Conservation (phyloP, 208 protist species). For the Acanthamoeba healyi region DNA sequence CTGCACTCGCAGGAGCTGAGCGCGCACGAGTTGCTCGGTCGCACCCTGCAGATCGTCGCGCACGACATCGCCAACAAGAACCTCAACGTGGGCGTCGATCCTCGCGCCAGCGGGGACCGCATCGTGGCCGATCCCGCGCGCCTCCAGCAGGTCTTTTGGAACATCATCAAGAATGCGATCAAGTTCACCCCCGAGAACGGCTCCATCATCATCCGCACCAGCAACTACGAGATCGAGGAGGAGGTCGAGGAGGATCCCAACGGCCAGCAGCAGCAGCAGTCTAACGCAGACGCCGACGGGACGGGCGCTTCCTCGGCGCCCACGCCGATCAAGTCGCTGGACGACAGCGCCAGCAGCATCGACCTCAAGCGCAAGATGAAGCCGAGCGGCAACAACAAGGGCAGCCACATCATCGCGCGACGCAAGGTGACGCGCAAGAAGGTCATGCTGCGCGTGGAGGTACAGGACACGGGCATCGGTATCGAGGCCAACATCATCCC, state of each 20-base stretch:
- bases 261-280: not conserved
- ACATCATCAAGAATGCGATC: slow-evolving; percentile 56
- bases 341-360: not conserved
- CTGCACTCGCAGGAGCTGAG: slow-evolving; percentile 37
- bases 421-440: slow-evolving; percentile 46
- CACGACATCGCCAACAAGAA: slow-evolving; percentile 40
- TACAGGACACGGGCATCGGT: slow-evolving; percentile 60
- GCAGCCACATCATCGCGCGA: not conserved
- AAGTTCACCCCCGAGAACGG: slow-evolving; percentile 69
- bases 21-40: slow-evolving; percentile 29
- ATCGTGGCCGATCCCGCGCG: not conserved
- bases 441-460: slow-evolving; percentile 52
- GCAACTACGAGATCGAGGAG: slow-evolving; percentile 67
- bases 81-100: not conserved
- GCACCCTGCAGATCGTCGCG: slow-evolving; percentile 26
- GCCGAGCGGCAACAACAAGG: slow-evolving; percentile 10
- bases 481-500: slow-evolving; percentile 54
- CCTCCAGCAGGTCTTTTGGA: slow-evolving; percentile 62
- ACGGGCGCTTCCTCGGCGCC: not conserved
- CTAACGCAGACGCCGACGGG: not conserved
- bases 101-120: not conserved
- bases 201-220: slow-evolving; percentile 4
- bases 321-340: not conserved
- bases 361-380: slow-evolving; percentile 33
- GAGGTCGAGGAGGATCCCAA: slow-evolving; percentile 16